Conservation (phyloP, 352 stramenopile species). For the Globisporangium irregulare region DNA sequence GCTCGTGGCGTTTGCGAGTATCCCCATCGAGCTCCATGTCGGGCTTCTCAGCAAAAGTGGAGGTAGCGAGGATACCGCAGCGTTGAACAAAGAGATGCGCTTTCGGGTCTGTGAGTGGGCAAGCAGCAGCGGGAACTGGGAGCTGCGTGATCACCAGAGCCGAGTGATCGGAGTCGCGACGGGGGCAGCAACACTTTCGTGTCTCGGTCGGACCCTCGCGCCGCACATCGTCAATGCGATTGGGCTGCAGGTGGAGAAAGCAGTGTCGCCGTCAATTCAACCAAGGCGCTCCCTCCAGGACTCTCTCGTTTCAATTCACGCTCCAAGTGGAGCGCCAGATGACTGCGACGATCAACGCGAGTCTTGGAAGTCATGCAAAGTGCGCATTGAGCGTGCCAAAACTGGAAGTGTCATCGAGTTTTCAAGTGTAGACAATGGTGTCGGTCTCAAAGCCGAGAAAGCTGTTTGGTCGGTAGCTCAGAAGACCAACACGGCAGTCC, state of each 20-base stretch:
- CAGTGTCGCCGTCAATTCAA: not conserved
- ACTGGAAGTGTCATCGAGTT: not conserved
- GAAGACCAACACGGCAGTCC: slow-evolving; percentile 27
- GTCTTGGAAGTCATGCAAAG: not conserved
- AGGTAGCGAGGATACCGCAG: not conserved
- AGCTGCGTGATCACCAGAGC: slow-evolving; percentile 31
- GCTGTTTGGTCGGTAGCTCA: not conserved
- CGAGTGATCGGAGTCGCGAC: slow-evolving; percentile 20
- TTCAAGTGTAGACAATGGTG: not conserved
- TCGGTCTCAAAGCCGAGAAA: not conserved
- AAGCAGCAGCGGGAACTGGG: slow-evolving; percentile 30
- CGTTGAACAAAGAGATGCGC: slow-evolving; percentile 10
- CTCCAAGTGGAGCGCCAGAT: too few species aligned
- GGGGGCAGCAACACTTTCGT: slow-evolving; percentile 39
- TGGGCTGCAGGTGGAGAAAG: slow-evolving; percentile 26
- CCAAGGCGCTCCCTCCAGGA: not conserved
- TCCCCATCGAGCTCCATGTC: slow-evolving; percentile 30
- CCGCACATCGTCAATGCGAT: slow-evolving; percentile 32
- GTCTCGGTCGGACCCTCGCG: slow-evolving; percentile 36
- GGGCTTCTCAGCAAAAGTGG: slow-evolving; percentile 8
- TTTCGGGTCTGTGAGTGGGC: slow-evolving; percentile 46
- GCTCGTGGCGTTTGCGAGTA: slow-evolving; percentile 31
- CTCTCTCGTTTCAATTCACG: not conserved
- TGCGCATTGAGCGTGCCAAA: not conserved
- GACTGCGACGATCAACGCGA: too few species aligned